phyloP scores from a whole-genome alignment of 2,329 filamentous ascomycete species.

The Microthyrium microscopicum region DNA sequence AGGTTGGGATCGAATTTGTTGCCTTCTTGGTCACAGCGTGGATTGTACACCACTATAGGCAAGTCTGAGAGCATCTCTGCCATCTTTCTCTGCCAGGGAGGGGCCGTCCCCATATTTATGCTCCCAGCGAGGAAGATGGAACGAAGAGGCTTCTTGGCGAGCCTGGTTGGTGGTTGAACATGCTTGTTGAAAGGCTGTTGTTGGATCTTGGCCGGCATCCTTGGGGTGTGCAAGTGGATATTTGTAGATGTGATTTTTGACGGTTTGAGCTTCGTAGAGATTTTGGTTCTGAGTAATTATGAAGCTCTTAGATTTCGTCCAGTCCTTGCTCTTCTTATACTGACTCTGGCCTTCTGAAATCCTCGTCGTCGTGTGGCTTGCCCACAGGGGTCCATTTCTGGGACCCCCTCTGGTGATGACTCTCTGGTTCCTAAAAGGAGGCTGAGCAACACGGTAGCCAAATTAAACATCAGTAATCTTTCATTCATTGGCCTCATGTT shows the following conservation, averaged over 20 bases:
- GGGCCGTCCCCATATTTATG: slow-evolving; percentile 1
- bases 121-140: too few relatives aligned
- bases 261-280: slow-evolving; percentile 2
- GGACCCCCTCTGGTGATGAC: not conserved
- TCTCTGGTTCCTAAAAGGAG: slow-evolving; percentile 1
- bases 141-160: too few relatives aligned
- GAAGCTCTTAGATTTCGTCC: slow-evolving; percentile 2
- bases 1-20: slow-evolving; percentile 2
- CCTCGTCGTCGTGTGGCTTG: slow-evolving; percentile 2
- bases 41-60: slow-evolving; percentile 2
- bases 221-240: not conserved
- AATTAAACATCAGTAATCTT: not conserved
- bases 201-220: too few relatives aligned
- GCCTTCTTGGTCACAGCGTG: slow-evolving; percentile 1
- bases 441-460: slow-evolving; percentile 1
- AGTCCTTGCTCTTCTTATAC: slow-evolving; percentile 2
- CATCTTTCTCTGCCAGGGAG: slow-evolving; percentile 2
- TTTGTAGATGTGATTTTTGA: slow-evolving; percentile 1
- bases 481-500: not conserved
- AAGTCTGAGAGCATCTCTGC: slow-evolving; percentile 4
- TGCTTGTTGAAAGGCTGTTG: too few relatives aligned
- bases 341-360: slow-evolving; percentile 10
- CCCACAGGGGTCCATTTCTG: slow-evolving; percentile 2
- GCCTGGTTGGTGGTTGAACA: too few relatives aligned
- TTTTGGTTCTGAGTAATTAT: slow-evolving; percentile 4